A percentile compares a stretch with the other conserved stretches of the same genome.
These are phyloP conservation scores for Amanita polypyramis DNA, from an alignment of 768 basidiomycete species.

Conservation along the genomic window DNA sequence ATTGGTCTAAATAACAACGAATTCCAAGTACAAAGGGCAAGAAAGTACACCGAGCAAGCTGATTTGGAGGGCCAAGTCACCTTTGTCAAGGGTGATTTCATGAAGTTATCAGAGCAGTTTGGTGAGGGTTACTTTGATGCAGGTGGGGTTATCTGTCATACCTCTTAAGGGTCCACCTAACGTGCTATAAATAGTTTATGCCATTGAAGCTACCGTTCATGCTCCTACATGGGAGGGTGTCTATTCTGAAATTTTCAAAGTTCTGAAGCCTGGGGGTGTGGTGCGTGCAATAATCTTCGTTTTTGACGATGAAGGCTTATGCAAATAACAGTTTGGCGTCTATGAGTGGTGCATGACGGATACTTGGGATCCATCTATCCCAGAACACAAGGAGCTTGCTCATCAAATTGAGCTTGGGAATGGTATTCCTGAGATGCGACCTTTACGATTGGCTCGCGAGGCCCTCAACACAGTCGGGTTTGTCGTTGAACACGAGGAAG, in stretches of 20 bases:
- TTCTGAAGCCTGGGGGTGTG: conserved; percentile 91
- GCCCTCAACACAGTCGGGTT: conserved; percentile 83
- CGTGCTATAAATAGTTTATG: conserved; percentile 53
- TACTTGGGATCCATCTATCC: conserved; percentile 76
- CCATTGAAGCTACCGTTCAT: conserved; percentile 96
- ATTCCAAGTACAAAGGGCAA: conserved; percentile 85
- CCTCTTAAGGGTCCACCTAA: conserved; percentile 7
- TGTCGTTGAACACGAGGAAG: conserved; percentile 83
- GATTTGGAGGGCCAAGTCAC: conserved; percentile 69
- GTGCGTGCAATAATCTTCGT: conserved; percentile 36
- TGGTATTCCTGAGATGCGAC: conserved; percentile 97
- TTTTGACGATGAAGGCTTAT: background rate
- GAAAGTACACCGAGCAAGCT: conserved; percentile 66
- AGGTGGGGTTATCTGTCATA: conserved; percentile 29
- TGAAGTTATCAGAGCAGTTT: conserved; percentile 87
- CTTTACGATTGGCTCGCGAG: conserved; percentile 52
- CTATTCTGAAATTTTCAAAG: conserved; percentile 86
- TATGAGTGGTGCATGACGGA: conserved; percentile 99
- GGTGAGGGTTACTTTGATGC: conserved; percentile 93
- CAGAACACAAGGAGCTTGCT: conserved; percentile 81
- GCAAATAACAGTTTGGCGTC: conserved; percentile 71
- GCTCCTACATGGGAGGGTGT: conserved; percentile 95
- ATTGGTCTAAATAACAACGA: conserved; percentile 94
- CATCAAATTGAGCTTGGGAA: conserved; percentile 92
- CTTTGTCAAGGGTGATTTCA: conserved; percentile 92